Evolutionary conservation across 1,284 basidiomycete species (phyloP), one percentile per base, ranked within the genome.

Genomic region (Apiotrichum gamsii): DNA sequence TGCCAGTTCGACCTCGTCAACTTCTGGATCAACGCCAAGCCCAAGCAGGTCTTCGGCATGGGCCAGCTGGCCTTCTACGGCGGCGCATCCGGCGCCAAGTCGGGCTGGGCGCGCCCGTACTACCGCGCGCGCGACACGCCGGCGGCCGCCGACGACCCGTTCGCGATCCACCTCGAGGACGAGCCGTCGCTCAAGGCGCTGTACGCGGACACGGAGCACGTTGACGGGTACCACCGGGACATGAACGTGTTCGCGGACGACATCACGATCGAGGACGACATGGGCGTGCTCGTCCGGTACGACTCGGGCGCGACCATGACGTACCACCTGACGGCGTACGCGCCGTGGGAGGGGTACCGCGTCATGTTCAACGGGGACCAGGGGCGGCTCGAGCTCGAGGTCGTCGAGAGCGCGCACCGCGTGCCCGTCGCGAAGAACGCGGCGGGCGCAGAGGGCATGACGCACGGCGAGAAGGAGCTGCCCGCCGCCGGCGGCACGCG

Each of bases 211-310:
- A 61, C 65, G 13, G 69, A 66, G 70, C 76, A 65, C 23, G 73
- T 76, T 34, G 78, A 77, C 68, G 74, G 76, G 40, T 76, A 74
- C 48, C 65, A 68, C 46, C 54, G 69, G 14, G 70, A 72, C 49
- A 68, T 68, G 64, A 70, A 70, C 49, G 77, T 78, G 10, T 79
- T 79, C 52, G 76, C 76, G 3, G 70, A 75, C 28, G 75, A 72
- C 21, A 78, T 80, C 48, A 75, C 73, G 3, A 79, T 80, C 50
- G 78, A 80, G 61, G 78, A 80, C 57, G 78, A 79, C 56, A 79
- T 79, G 76, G 67, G 73, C 42, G 70, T 79, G 4, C 66, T 80
- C 38, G 77, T 79, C 14, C 72, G 74, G 36, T 79, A 78, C 60
- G 70, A 74, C 48, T 74, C 69, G 5, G 77, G 76, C 10, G 75